phyloP scores from a whole-genome alignment of 169 alveolate genomes.

The Miamiensis avidus region DNA sequence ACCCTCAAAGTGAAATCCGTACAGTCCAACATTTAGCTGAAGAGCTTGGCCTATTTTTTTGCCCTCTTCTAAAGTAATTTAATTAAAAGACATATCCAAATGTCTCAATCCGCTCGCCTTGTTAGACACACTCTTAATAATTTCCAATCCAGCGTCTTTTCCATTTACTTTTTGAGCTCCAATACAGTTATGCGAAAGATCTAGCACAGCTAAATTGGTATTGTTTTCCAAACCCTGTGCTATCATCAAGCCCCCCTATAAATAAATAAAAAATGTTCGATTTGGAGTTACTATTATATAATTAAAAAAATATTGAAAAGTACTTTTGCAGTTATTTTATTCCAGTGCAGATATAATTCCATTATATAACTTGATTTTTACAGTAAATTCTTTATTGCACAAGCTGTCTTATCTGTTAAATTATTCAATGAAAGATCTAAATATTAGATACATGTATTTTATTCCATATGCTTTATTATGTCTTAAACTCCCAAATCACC shows the following conservation, averaged over 20 bases:
- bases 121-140: background rate
- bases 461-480: background rate
- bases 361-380: background rate
- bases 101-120: conserved; percentile 50
- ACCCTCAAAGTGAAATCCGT: conserved; percentile 77
- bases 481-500: background rate
- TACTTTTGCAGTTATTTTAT: background rate
- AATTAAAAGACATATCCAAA: conserved; percentile 73
- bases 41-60: conserved; percentile 49
- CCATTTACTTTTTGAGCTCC: conserved; percentile 3
- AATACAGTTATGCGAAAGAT: conserved; percentile 22
- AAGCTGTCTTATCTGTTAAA: background rate
- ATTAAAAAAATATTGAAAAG: too few relatives aligned
- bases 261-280: too few relatives aligned
- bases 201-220: background rate
- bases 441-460: background rate
- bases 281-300: too few relatives aligned
- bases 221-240: background rate
- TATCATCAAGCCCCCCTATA: background rate
- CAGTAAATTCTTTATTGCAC: background rate
- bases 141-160: conserved; percentile 4
- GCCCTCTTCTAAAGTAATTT: conserved; percentile 59
- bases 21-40: conserved; percentile 51
- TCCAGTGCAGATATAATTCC: background rate
- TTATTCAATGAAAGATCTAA: background rate